phyloP scores from a whole-genome alignment of 139 green algal species.

The Eudorina sp. region DNA sequence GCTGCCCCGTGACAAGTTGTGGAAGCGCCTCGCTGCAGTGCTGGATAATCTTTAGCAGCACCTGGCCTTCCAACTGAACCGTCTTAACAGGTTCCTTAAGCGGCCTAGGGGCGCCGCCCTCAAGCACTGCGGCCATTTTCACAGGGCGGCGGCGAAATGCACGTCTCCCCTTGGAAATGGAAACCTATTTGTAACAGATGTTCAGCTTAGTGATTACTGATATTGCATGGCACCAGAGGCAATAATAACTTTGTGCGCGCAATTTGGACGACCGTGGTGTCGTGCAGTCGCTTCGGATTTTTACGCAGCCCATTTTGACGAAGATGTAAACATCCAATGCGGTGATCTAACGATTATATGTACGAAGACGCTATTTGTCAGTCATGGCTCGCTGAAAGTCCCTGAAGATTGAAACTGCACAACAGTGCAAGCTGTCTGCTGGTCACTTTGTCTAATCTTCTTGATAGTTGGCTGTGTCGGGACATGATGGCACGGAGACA shows the following conservation, averaged over 20 bases:
- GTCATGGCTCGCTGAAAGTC: background rate
- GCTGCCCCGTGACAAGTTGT: slow-evolving; percentile 93
- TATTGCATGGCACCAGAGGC: too few relatives aligned
- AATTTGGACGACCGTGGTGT: too few relatives aligned
- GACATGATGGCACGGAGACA: background rate
- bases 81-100: slow-evolving; percentile 66
- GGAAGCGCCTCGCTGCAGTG: slow-evolving; percentile 91
- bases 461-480: background rate
- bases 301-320: too few relatives aligned
- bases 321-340: too few relatives aligned
- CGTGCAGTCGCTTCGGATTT: too few relatives aligned
- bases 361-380: background rate
- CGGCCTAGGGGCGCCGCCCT: background rate
- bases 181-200: background rate
- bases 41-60: slow-evolving; percentile 95
- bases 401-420: background rate
- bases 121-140: background rate
- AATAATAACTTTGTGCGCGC: too few relatives aligned
- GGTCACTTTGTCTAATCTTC: too few relatives aligned
- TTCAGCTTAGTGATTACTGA: too few relatives aligned
- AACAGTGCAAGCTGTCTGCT: too few relatives aligned
- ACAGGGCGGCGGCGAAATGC: background rate
- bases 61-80: slow-evolving; percentile 87
- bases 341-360: too few relatives aligned
- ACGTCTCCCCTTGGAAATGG: background rate